phyloP scores from a whole-genome alignment of 768 basidiomycete species.

The Lactarius pseudohatsudake region DNA sequence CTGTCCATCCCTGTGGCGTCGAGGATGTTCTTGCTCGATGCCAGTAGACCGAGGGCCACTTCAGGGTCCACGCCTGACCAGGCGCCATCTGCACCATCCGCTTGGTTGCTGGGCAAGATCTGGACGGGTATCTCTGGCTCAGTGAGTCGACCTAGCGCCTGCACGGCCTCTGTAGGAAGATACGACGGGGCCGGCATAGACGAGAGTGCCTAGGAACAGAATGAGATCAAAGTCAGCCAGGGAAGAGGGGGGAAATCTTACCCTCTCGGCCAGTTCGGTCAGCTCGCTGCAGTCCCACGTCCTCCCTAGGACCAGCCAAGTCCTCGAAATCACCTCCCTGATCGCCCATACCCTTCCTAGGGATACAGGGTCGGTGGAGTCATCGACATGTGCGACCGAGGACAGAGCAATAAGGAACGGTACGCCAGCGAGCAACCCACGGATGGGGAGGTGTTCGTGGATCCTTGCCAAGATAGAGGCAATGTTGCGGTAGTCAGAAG shows the following conservation, averaged over 20 bases:
- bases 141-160: conserved; percentile 14
- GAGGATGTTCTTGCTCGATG: conserved; percentile 15
- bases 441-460: conserved; percentile 71
- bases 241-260: conserved; percentile 34
- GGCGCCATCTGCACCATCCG: not conserved
- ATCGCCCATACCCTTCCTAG: conserved; percentile 52
- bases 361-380: conserved; percentile 40
- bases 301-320: conserved; percentile 68
- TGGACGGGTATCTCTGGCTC: conserved; percentile 18
- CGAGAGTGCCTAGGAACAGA: conserved; percentile 19
- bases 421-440: conserved; percentile 71
- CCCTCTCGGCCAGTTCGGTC: conserved; percentile 53
- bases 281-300: conserved; percentile 68
- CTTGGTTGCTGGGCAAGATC: conserved; percentile 9
- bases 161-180: conserved; percentile 18
- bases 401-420: conserved; percentile 87
- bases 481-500: conserved; percentile 75
- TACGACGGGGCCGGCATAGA: conserved; percentile 17
- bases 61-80: conserved; percentile 24
- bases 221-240: not conserved
- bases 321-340: conserved; percentile 58
- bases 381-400: conserved; percentile 46
- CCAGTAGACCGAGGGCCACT: conserved; percentile 16
- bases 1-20: conserved; percentile 28
- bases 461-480: conserved; percentile 64